These are phyloP conservation scores for Aspergillus hortae DNA, from an alignment of 2,329 filamentous ascomycete genomes.

Conservation along the genomic window DNA sequence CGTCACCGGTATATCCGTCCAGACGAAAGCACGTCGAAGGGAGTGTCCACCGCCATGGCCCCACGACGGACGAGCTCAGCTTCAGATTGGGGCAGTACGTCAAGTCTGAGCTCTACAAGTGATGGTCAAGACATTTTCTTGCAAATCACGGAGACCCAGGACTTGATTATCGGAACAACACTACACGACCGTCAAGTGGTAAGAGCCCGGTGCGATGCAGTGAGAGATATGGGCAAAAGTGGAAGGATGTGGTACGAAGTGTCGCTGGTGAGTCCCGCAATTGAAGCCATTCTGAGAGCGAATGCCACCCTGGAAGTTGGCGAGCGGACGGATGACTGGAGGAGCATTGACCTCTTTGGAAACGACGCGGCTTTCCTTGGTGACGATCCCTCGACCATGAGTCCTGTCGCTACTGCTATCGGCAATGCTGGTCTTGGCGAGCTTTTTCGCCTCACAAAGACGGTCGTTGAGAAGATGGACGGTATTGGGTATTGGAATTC, in stretches of 20 bases:
- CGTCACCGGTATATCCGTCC: constrained; percentile 24
- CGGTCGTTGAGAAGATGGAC: constrained; percentile 36
- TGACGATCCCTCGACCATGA: constrained; percentile 2
- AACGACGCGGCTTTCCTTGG: constrained; percentile 15
- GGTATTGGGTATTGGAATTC: constrained; percentile 31
- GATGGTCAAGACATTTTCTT: constrained; percentile 22
- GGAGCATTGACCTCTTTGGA: constrained; percentile 27
- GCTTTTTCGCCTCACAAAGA: constrained; percentile 29
- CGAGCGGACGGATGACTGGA: constrained; percentile 30
- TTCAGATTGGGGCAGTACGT: neutral
- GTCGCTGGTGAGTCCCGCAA: constrained; percentile 33
- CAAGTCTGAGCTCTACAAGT: neutral
- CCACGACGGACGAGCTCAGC: neutral
- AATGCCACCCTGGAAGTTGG: constrained; percentile 35
- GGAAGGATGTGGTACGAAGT: constrained; percentile 39
- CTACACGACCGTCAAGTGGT: constrained; percentile 20
- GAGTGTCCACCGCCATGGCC: neutral
- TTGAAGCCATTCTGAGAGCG: constrained; percentile 31
- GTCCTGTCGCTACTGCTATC: constrained; percentile 22
- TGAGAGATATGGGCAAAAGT: constrained; percentile 28
- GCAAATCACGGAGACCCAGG: constrained; percentile 39
- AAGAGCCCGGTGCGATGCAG: constrained; percentile 23
- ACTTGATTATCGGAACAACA: constrained; percentile 25
- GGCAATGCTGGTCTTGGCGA: constrained; percentile 23
- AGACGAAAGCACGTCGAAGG: neutral